Evolutionary conservation across 768 basidiomycete species (phyloP).

Genomic region (Bullera alba): DNA sequence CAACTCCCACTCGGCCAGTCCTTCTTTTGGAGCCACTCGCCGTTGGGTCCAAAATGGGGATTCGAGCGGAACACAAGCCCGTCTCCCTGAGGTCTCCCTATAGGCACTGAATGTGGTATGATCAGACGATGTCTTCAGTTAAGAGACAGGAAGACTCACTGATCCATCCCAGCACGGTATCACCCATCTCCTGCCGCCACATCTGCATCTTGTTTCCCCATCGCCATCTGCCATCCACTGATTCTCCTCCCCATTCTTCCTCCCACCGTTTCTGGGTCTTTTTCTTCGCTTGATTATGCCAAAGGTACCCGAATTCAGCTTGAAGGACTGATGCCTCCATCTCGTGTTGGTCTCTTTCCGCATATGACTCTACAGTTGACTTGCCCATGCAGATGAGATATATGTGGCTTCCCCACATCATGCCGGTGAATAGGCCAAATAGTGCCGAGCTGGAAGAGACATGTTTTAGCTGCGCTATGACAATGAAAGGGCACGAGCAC

Average conservation of each 20-base stretch:
- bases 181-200: slow-evolving; percentile 82
- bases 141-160: slow-evolving; percentile 53
- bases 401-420: slow-evolving; percentile 58
- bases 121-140: slow-evolving; percentile 3
- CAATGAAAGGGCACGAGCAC: neutral
- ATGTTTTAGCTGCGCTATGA: neutral
- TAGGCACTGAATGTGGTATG: slow-evolving; percentile 28
- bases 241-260: slow-evolving; percentile 69
- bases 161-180: slow-evolving; percentile 62
- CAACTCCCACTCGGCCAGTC: slow-evolving; percentile 39
- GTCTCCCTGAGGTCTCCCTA: slow-evolving; percentile 40
- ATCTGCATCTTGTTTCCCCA: slow-evolving; percentile 56
- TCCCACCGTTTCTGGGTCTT: slow-evolving; percentile 55
- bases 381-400: slow-evolving; percentile 58
- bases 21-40: slow-evolving; percentile 38
- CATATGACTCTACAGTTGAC: slow-evolving; percentile 75
- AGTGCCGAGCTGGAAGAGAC: slow-evolving; percentile 55
- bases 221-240: slow-evolving; percentile 81
- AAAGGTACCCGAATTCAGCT: slow-evolving; percentile 55
- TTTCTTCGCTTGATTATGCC: slow-evolving; percentile 42
- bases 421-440: slow-evolving; percentile 63
- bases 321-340: slow-evolving; percentile 56
- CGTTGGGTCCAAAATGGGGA: slow-evolving; percentile 42
- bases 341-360: slow-evolving; percentile 57
- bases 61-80: slow-evolving; percentile 39